Percentiles rank a stretch among this genome's conserved stretches.
Conservation (phyloP, 192 early-diverging fungal genomes). For the Spizellomyces sp. region DNA sequence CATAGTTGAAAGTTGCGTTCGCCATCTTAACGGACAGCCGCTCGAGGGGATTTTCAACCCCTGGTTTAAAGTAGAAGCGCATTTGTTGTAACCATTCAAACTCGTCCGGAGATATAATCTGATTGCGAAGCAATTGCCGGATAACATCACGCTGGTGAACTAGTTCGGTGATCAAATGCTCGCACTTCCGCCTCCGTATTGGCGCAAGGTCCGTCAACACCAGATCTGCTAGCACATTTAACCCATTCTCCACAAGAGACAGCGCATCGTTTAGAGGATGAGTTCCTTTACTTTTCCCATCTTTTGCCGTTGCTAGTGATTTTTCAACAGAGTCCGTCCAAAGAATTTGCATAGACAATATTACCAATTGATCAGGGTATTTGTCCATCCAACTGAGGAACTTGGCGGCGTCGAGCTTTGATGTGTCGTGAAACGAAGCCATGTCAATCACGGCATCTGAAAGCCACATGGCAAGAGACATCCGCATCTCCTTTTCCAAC, state of each 20-base stretch:
- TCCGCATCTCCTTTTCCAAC: constrained; percentile 93
- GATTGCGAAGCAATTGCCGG: constrained; percentile 59
- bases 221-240: constrained; percentile 89
- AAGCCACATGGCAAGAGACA: constrained; percentile 77
- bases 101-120: constrained; percentile 63
- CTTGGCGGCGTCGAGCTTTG: constrained; percentile 48
- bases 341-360: constrained; percentile 84
- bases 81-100: constrained; percentile 97
- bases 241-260: constrained; percentile 64
- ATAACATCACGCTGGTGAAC: constrained; percentile 98
- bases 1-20: constrained; percentile 91
- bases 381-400: constrained; percentile 86
- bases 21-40: constrained; percentile 87
- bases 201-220: constrained; percentile 85
- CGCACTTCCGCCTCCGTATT: constrained; percentile 90
- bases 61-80: constrained; percentile 85
- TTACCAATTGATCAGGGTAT: constrained; percentile 91
- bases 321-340: constrained; percentile 91
- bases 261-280: constrained; percentile 60
- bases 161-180: constrained; percentile 97
- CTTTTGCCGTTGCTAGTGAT: constrained; percentile 50
- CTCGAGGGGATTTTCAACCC: constrained; percentile 65
- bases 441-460: constrained; percentile 73
- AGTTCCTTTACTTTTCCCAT: constrained; percentile 29
- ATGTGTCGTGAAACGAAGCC: constrained; percentile 58